phyloP scores from a whole-genome alignment of 148 eudicot species.

The Fagopyrum tataricum region DNA sequence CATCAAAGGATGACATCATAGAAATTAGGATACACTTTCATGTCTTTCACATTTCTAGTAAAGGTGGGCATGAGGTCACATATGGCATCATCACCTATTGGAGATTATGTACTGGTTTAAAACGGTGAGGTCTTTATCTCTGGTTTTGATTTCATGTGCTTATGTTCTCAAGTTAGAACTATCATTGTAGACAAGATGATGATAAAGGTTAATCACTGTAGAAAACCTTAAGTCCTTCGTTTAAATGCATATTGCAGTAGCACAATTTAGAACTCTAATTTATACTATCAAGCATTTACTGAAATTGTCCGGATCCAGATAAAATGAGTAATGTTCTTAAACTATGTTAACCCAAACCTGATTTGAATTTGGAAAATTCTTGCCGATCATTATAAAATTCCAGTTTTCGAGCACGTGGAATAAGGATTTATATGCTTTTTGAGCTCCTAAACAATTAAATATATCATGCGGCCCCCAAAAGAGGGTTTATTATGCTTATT shows the following conservation, averaged over 20 bases:
- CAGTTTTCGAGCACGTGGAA: background rate
- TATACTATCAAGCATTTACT: background rate
- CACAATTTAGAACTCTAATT: background rate
- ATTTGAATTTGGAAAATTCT: background rate
- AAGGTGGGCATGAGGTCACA: background rate
- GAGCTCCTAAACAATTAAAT: background rate
- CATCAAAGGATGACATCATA: background rate
- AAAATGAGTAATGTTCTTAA: background rate
- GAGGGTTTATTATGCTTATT: conserved; percentile 2
- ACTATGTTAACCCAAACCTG: background rate
- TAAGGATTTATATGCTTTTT: background rate
- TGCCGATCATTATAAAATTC: background rate
- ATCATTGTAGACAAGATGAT: background rate
- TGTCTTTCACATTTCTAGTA: background rate
- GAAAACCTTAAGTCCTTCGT: background rate
- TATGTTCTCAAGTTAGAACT: background rate
- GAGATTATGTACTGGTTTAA: background rate
- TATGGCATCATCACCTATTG: background rate
- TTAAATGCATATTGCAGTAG: background rate
- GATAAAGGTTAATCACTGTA: background rate
- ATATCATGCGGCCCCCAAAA: background rate
- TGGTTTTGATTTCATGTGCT: background rate
- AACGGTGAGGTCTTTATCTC: background rate
- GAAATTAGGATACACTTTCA: background rate
- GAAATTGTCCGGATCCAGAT: background rate